Conservation (phyloP, 2,329 filamentous ascomycete species). For the Penicillium sp. region DNA sequence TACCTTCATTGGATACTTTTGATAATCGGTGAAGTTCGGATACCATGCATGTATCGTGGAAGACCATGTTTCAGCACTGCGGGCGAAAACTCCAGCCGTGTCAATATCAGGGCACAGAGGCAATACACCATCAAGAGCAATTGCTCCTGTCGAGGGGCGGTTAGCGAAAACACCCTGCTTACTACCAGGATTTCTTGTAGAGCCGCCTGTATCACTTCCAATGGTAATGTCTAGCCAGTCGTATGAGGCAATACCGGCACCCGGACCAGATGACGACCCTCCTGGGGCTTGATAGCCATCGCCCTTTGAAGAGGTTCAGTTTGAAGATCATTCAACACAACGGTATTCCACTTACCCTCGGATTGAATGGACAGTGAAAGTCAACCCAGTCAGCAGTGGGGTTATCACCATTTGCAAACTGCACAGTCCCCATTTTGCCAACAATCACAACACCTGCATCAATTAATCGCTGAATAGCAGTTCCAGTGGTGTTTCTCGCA, state of each 20-base stretch:
- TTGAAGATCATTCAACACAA: too few relatives aligned
- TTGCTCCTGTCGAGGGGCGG: conserved; percentile 52
- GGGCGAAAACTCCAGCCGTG: conserved; percentile 49
- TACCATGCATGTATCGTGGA: conserved; percentile 23
- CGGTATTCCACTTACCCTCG: conserved; percentile 22
- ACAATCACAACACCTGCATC: conserved; percentile 60
- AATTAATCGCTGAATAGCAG: conserved; percentile 59
- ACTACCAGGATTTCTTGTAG: conserved; percentile 53
- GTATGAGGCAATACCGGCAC: conserved; percentile 37
- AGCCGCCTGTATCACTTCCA: conserved; percentile 47
- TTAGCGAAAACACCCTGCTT: conserved; percentile 58
- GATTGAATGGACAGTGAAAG: conserved; percentile 44
- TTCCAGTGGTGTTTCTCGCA: conserved; percentile 51
- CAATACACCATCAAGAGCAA: conserved; percentile 55
- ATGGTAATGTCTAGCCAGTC: conserved; percentile 54
- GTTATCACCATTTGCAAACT: conserved; percentile 40
- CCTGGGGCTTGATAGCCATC: conserved; percentile 41
- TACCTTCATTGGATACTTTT: conserved; percentile 26
- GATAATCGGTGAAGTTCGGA: conserved; percentile 21
- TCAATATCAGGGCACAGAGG: conserved; percentile 50
- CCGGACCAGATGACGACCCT: conserved; percentile 30
- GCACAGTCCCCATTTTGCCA: conserved; percentile 39
- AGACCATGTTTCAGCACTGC: conserved; percentile 24
- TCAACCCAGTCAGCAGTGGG: conserved; percentile 40
- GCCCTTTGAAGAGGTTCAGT: conserved; percentile 19